Percentiles rank a stretch among this genome's conserved stretches.
Conservation (phyloP, 257 asterid genomes). For the Paulownia fortunei region DNA sequence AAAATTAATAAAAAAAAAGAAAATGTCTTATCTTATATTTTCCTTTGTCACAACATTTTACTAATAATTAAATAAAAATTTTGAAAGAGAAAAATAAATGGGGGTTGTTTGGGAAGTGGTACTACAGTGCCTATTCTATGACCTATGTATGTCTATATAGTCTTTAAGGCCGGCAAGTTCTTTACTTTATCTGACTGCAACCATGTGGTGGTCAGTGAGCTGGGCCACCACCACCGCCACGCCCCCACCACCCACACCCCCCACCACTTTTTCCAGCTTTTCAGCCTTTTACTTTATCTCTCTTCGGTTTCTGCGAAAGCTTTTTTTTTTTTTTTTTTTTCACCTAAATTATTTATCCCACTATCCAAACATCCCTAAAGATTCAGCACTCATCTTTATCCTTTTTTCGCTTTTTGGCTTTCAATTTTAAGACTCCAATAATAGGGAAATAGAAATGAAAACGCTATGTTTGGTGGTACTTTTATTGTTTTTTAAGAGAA, state of each 20-base stretch:
- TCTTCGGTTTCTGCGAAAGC: slow-evolving; percentile 56
- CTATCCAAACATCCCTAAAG: slow-evolving; percentile 20
- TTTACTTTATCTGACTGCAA: slow-evolving; percentile 64
- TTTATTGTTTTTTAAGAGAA: too few species aligned
- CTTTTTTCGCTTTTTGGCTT: too few species aligned
- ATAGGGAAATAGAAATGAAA: too few species aligned
- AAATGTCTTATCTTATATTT: too few species aligned
- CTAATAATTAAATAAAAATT: too few species aligned
- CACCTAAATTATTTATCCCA: slow-evolving; percentile 17
- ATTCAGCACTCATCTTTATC: too few species aligned
- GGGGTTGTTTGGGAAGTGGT: slow-evolving; percentile 15
- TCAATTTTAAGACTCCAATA: too few species aligned
- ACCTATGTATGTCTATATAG: not conserved
- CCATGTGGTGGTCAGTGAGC: slow-evolving; percentile 70
- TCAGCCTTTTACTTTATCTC: slow-evolving; percentile 43
- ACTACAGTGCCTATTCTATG: slow-evolving; percentile 1
- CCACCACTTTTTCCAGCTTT: slow-evolving; percentile 50
- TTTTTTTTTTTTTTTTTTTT: not conserved
- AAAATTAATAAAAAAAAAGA: too few species aligned
- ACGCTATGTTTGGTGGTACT: too few species aligned
- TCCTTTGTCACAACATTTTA: too few species aligned
- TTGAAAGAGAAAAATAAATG: too few species aligned
- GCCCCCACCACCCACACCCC: slow-evolving; percentile 24
- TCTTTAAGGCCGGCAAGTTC: slow-evolving; percentile 36
- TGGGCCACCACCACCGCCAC: slow-evolving; percentile 45